Evolutionary conservation across 2,329 filamentous ascomycete species (phyloP), one percentile per base, ranked within the genome.

Genomic region (Claviceps cyperi): DNA sequence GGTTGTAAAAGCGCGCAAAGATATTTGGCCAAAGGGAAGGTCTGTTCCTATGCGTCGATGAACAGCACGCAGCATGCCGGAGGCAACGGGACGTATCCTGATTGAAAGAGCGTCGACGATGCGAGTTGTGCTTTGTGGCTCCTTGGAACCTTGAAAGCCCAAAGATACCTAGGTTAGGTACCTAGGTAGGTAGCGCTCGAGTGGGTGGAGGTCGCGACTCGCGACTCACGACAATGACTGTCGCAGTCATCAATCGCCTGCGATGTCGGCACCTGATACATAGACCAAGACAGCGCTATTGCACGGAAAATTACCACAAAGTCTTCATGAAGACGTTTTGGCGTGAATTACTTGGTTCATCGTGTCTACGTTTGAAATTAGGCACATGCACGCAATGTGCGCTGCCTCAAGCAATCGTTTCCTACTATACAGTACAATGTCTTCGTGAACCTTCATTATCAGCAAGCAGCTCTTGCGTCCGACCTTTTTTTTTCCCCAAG

Each of bases 21-120:
- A 35, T 15, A 50, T 32, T 19, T 37, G n/a, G 39, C 51, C 24
- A 36, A 46, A 28, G 22, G 38, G 37, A 2, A 17, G 28, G 11
- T 43, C 38, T 46, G 43, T 43, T 48, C 48, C 52, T 43, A 49
- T n/a, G 44, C 48, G 51, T 50, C 45, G 51, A 40, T 52, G 47
- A 45, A 56, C 47, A 47, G 50, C 50, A 57, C 46, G 22, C 32
- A 54, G 55, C 55, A 56, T 57, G 51, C 55, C 55, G 43, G 47
- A 48, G 50, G 46, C 37, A 47, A 24, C 49, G 44, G 46, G 24
- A 38, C 39, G 35, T 50, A 46, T 36, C 13, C 41, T 22, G 48
- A 46, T 22, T 44, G 38, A 36, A 50, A 49, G 48, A 50, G 47
- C 40, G 51, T 51, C 51, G 28, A 47, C 40, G 51, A 40, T 50